These are phyloP conservation scores for Xylaria longipes DNA, from an alignment of 495 filamentous ascomycete species.

Conservation along the genomic window DNA sequence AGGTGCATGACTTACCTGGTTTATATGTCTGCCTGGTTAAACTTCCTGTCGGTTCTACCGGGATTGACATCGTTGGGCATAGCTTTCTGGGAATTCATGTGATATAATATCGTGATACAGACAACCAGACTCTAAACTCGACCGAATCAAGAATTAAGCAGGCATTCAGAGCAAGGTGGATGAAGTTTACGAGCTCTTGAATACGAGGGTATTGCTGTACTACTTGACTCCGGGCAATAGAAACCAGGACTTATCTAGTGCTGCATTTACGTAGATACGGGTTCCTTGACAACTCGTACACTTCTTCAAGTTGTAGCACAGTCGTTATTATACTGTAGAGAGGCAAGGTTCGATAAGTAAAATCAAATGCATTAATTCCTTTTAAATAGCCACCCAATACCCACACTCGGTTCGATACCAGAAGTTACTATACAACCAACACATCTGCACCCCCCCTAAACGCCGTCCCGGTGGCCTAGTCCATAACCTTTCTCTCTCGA, in stretches of 20 bases:
- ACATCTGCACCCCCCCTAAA: slow-evolving; percentile 29
- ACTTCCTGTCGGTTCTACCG: not conserved
- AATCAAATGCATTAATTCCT: slow-evolving; percentile 16
- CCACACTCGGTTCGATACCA: not conserved
- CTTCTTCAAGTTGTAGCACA: not conserved
- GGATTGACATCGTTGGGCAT: not conserved
- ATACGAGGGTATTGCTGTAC: no score
- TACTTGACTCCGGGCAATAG: no score
- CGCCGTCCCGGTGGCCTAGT: slow-evolving; percentile 36
- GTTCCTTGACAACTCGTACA: not conserved
- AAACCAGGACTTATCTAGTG: no score
- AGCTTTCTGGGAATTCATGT: not conserved
- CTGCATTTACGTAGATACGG: not conserved
- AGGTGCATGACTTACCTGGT: not conserved
- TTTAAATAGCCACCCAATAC: slow-evolving; percentile 10
- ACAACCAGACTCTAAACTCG: no score
- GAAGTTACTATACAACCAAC: slow-evolving; percentile 29
- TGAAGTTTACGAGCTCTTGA: no score
- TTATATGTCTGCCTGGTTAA: not conserved
- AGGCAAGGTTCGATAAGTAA: not conserved
- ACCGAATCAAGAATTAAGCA: no score
- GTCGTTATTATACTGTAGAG: not conserved
- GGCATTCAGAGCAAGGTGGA: no score
- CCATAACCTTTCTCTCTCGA: slow-evolving; percentile 23
- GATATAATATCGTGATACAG: not conserved